Base-by-base conservation (phyloP, 2,329 filamentous ascomycete genomes). In the Curvularia sp. region DNA sequence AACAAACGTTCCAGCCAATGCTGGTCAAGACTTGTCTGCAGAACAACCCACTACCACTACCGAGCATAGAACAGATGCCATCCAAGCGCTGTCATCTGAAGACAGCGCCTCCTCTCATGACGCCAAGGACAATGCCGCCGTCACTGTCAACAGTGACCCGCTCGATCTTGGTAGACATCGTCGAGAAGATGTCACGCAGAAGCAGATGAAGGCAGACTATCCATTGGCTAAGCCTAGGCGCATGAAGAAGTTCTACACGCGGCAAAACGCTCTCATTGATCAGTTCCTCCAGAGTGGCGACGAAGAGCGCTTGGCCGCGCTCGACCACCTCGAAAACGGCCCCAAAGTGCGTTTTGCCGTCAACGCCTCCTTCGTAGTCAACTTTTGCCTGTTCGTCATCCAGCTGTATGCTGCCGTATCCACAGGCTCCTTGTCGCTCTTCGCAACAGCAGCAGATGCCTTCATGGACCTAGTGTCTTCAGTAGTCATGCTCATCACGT, bases 401-500 rank as follows among this genome's bases (percentile, higher is more conserved):
- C 84, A 87, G 75, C 72, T 86, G 52, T 86, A 86, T 68, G 84
- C 84, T 41, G 84, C 84, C 50, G 75, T 86, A 52, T 82, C 82
- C 32, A 86, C 84, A 1, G 83, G 83, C 10, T 88, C 86, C 15
- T 78, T 89, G 59, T 85, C 86, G 1, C 80, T 89, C 19, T 87
- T 89, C 60, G 86, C 86, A 15, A 88, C 86, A n/a, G 83, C 87
- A 25, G 86, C 87, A 43, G 86, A 89, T 76, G 86, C 86, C 5
- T 87, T 87, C 72, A 85, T 89, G 82, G 86, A 89, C 67, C 81
- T 88, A 36, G 83, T 89, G 10, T 88, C 85, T 30, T 88, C 86
- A 1, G 80, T 83, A 41, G 85, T 88, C 48, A 87, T 89, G 81
- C 81, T 87, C 59, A 76, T 84, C 58, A 88, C 86, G 0, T 86